Conservation (phyloP, 2,329 filamentous ascomycete species). For the Alternaria longipes region DNA sequence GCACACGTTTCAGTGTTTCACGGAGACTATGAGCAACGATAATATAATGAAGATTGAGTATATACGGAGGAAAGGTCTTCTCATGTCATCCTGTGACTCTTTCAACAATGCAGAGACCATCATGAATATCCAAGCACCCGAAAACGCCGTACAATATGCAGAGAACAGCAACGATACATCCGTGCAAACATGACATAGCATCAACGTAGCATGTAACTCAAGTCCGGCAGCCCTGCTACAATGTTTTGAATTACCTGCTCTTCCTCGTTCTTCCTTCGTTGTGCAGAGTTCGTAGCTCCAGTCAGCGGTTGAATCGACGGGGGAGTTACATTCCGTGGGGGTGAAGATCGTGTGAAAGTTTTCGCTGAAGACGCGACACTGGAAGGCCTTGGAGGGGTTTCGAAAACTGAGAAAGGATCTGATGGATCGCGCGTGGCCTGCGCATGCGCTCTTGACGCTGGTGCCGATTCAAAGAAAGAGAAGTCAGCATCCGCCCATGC, state of each 20-base stretch:
- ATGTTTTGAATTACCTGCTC: conserved; percentile 39
- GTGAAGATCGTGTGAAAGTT: conserved; percentile 32
- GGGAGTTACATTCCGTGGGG: conserved; percentile 27
- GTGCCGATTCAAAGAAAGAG: conserved; percentile 44
- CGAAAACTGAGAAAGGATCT: conserved; percentile 41
- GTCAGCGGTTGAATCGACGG: conserved; percentile 35
- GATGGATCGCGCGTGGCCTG: conserved; percentile 18
- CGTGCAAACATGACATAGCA: not conserved
- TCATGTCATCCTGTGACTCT: not conserved
- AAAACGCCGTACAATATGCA: conserved; percentile 9
- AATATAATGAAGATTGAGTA: not conserved
- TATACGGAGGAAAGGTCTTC: not conserved
- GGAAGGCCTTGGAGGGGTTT: conserved; percentile 23
- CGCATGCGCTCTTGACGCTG: conserved; percentile 3
- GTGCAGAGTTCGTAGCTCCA: conserved; percentile 34
- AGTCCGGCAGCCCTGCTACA: conserved; percentile 40
- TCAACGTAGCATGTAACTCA: conserved; percentile 45
- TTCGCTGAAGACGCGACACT: conserved; percentile 22
- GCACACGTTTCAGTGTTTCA: not conserved
- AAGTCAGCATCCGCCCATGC: conserved; percentile 30
- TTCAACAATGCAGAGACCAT: not conserved
- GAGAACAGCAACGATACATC: not conserved
- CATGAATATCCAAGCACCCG: not conserved
- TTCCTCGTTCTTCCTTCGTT: conserved; percentile 40
- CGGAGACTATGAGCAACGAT: not conserved